Percentiles rank a stretch among this genome's conserved stretches.
phyloP scores from a whole-genome alignment of 2,329 filamentous ascomycete species.

The Penicillium sp. region DNA sequence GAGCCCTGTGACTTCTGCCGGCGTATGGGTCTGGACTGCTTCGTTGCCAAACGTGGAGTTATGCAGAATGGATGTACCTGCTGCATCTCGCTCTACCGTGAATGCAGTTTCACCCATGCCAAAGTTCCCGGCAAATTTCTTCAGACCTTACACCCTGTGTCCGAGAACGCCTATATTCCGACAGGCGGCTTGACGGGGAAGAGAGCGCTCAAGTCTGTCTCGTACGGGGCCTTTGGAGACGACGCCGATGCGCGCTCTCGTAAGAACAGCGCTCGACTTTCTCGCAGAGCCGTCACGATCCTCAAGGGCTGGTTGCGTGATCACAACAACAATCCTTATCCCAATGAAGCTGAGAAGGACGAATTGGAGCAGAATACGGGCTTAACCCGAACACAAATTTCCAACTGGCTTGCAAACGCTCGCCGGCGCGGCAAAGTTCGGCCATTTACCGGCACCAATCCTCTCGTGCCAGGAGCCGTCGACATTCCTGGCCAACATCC shows the following conservation, averaged over 20 bases:
- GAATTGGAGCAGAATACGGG: constrained; percentile 76
- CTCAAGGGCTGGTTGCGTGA: constrained; percentile 82
- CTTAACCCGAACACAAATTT: constrained; percentile 79
- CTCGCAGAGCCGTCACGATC: constrained; percentile 74
- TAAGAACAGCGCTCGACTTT: constrained; percentile 75
- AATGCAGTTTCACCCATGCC: constrained; percentile 50
- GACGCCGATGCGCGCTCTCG: constrained; percentile 46
- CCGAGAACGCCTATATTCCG: constrained; percentile 44
- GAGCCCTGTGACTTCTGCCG: constrained; percentile 50
- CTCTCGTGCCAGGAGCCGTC: constrained; percentile 70
- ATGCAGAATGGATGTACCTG: constrained; percentile 50
- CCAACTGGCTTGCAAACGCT: constrained; percentile 91
- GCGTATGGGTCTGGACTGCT: constrained; percentile 50
- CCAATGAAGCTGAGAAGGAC: constrained; percentile 83
- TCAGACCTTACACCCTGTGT: constrained; percentile 47
- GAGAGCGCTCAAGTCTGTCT: constrained; percentile 44
- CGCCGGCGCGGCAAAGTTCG: constrained; percentile 78
- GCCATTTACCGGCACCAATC: constrained; percentile 62
- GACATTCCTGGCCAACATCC: constrained; percentile 67
- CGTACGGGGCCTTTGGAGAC: constrained; percentile 35
- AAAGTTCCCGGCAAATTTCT: constrained; percentile 45
- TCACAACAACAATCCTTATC: constrained; percentile 82
- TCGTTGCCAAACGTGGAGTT: constrained; percentile 47
- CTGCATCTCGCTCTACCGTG: constrained; percentile 49
- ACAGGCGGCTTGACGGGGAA: constrained; percentile 43